phyloP scores from a whole-genome alignment of 2,329 filamentous ascomycete genomes.

The Epichloe aotearoae region DNA sequence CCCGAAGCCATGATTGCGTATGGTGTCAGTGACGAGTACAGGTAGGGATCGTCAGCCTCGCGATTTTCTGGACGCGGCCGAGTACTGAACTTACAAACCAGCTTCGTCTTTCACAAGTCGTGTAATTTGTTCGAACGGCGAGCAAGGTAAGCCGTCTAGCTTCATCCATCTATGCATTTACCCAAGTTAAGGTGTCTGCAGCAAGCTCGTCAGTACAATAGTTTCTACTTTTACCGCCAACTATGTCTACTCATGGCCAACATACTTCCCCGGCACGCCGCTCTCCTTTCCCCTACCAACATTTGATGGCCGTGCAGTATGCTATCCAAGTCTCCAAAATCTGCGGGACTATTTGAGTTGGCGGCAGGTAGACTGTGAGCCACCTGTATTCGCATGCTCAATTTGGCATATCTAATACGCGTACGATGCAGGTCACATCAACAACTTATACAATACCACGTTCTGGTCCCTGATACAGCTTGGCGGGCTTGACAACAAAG shows the following conservation, averaged over 20 bases:
- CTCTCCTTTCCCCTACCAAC: constrained; percentile 67
- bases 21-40: constrained; percentile 90
- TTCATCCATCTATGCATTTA: not conserved
- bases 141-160: constrained; percentile 43
- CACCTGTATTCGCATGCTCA: too few species aligned
- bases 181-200: constrained; percentile 20
- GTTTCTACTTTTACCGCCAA: constrained; percentile 89
- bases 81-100: constrained; percentile 22
- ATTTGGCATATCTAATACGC: constrained; percentile 12
- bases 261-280: constrained; percentile 57
- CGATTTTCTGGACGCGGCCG: not conserved
- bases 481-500: constrained; percentile 60
- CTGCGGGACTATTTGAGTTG: constrained; percentile 92
- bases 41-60: constrained; percentile 28
- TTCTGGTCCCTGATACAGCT: constrained; percentile 82
- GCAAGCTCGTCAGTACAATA: constrained; percentile 82
- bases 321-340: constrained; percentile 72
- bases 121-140: constrained; percentile 76
- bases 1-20: constrained; percentile 82
- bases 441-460: constrained; percentile 95
- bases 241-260: constrained; percentile 71
- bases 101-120: constrained; percentile 79
- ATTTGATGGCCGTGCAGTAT: constrained; percentile 85
- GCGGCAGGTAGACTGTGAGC: constrained; percentile 87
- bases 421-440: constrained; percentile 65